Base-by-base conservation (phyloP, 78 protist species). In the Polysphondylium violaceum region DNA sequence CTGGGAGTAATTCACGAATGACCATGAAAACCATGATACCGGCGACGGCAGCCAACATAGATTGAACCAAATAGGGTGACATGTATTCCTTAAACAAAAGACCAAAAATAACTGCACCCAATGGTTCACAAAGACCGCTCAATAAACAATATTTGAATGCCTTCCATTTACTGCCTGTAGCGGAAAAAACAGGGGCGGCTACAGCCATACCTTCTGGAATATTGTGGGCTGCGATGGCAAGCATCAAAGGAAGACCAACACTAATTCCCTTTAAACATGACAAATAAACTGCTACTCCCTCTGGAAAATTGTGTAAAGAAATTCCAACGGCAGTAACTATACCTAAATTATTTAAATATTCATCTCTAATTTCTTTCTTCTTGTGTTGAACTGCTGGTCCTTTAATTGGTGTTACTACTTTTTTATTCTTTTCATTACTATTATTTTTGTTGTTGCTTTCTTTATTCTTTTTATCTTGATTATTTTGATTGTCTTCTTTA, bases 201-300 rank as follows among this genome's bases (percentile, higher is more conserved):
- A 92, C 95, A 5, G 96, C 96, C 96, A 93, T 87, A 72, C 96
- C 96, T 17, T 93, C 96, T 7, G 96, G 96, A 16, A 93, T 93
- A 40, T 93, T 93, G 41, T 93, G 96, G 16, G 88, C 86, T 44
- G 92, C 92, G 47, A 93, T 93, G 9, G 88, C 96, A 21, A 93
- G 29, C 79, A 75, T 73, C 33, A 93, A 56, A 35, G 96, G 96
- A 3, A 93, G 31, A 7, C 96, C 96, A 31, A 93, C 78, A 23
- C 55, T 59, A 23, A 64, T 27, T 53, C 96, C 93, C 16, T 86
- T 93, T 25, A 93, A 38, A 38, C 92, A 76, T 43, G 90, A 27
- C 9, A 93, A 74, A 85, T 87, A 93, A 23, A 93, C 96, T 3
- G 93, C 96, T 21, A 93, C 83, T 38, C 96, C 95, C 60, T 93